These are phyloP conservation scores for Gastrolobium villosum DNA, from an alignment of 306 rosid species.

Conservation along the genomic window DNA sequence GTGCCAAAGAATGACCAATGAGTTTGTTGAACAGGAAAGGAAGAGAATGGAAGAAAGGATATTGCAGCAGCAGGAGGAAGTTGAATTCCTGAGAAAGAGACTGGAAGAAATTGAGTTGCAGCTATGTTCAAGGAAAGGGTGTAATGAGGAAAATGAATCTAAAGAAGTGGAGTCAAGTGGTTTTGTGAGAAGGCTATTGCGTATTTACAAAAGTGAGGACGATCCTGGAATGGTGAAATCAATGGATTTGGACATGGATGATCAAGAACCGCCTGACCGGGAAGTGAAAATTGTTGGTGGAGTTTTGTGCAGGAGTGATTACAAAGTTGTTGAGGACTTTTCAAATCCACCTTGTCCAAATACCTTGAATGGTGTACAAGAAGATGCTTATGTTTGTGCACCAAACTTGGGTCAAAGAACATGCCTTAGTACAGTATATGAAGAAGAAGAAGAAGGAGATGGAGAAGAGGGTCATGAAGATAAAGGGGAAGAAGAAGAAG, in stretches of 20 bases:
- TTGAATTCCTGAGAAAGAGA: constrained; percentile 82
- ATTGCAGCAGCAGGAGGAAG: constrained; percentile 90
- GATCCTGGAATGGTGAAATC: constrained; percentile 92
- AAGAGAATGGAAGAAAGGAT: constrained; percentile 95
- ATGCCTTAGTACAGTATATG: constrained; percentile 86
- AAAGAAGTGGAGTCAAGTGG: constrained; percentile 76
- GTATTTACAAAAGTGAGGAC: constrained; percentile 75
- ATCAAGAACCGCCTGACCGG: constrained; percentile 70
- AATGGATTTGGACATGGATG: constrained; percentile 98
- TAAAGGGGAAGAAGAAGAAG: constrained; percentile 67
- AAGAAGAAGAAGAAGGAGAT: constrained; percentile 76
- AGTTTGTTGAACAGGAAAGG: constrained; percentile 88
- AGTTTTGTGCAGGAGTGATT: constrained; percentile 49
- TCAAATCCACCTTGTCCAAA: constrained; percentile 50
- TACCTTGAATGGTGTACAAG: constrained; percentile 48
- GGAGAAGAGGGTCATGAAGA: constrained; percentile 57
- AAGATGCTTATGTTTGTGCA: constrained; percentile 54
- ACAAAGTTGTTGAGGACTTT: constrained; percentile 51
- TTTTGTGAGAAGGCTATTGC: constrained; percentile 72
- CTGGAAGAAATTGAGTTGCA: constrained; percentile 87
- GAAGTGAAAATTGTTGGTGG: constrained; percentile 68
- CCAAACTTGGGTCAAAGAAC: constrained; percentile 65
- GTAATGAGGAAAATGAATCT: constrained; percentile 46
- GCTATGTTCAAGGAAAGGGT: constrained; percentile 64
- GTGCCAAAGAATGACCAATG: constrained; percentile 90